Conservation (phyloP, 306 rosid genomes). For the Lathyrus oleraceus region DNA sequence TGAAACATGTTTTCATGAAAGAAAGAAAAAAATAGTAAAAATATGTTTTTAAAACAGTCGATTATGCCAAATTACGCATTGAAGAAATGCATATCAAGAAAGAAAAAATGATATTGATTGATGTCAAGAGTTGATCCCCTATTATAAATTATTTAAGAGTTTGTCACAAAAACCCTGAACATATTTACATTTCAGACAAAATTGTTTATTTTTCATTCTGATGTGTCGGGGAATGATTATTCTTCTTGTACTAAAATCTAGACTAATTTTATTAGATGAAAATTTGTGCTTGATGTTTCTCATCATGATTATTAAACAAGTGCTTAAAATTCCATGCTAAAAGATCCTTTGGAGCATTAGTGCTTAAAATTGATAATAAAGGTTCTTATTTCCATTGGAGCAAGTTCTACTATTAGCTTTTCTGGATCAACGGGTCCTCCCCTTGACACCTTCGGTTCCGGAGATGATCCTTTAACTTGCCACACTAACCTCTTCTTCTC, state of each 20-base stretch:
- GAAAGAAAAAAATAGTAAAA: no score
- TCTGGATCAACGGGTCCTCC: conserved; percentile 69
- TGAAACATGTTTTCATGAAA: no score
- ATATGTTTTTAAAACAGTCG: no score
- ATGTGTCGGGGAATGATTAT: neutral
- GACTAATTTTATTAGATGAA: no score
- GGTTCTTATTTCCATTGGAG: conserved; percentile 74
- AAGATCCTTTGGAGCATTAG: neutral
- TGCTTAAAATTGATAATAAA: conserved; percentile 43
- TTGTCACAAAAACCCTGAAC: neutral
- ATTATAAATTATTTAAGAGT: no score
- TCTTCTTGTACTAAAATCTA: neutral
- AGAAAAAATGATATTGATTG: no score
- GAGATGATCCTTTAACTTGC: conserved; percentile 57
- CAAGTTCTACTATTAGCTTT: conserved; percentile 59
- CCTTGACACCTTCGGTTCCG: conserved; percentile 39
- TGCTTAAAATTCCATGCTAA: neutral
- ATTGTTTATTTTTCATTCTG: conserved; percentile 12
- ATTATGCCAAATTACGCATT: no score
- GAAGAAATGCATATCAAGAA: no score
- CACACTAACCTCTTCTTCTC: conserved; percentile 70
- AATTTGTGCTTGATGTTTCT: neutral
- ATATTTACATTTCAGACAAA: conserved; percentile 2
- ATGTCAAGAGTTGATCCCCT: no score
- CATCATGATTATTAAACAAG: neutral